Evolutionary conservation across 257 asterid species (phyloP).

Genomic region (Lycium barbarum): DNA sequence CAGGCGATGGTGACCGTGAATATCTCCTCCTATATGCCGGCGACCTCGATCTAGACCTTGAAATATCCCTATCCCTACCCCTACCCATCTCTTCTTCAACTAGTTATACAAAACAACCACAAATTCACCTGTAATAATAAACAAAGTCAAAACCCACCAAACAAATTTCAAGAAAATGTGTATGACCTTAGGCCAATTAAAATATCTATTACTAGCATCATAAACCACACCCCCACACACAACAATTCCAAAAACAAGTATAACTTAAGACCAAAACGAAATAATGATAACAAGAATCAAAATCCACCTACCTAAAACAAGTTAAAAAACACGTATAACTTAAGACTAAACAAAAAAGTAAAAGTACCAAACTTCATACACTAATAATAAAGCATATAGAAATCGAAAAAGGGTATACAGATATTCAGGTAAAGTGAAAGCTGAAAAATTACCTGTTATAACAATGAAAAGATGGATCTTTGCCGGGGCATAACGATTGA

Average conservation of each 20-base stretch:
- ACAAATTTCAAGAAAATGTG: neutral
- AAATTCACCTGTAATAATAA: conserved; percentile 45
- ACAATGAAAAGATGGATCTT: conserved; percentile 30
- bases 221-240: neutral
- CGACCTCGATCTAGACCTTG: conserved; percentile 91
- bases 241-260: neutral
- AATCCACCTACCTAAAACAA: conserved; percentile 1
- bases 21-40: conserved; percentile 79
- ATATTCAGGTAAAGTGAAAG: neutral
- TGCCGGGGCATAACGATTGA: neutral
- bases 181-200: neutral
- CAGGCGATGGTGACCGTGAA: conserved; percentile 90
- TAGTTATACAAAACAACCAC: conserved; percentile 28
- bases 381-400: neutral
- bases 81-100: conserved; percentile 63
- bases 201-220: neutral
- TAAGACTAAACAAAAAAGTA: neutral
- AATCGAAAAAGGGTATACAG: neutral
- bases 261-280: neutral
- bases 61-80: conserved; percentile 66
- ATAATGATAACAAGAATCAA: neutral
- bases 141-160: neutral
- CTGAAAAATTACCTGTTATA: conserved; percentile 28
- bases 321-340: neutral
- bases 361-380: neutral